Percentiles rank a stretch among this genome's conserved stretches.
phyloP scores from a whole-genome alignment of 2,329 filamentous ascomycete genomes.

The Arthrobotrys entomopaga region DNA sequence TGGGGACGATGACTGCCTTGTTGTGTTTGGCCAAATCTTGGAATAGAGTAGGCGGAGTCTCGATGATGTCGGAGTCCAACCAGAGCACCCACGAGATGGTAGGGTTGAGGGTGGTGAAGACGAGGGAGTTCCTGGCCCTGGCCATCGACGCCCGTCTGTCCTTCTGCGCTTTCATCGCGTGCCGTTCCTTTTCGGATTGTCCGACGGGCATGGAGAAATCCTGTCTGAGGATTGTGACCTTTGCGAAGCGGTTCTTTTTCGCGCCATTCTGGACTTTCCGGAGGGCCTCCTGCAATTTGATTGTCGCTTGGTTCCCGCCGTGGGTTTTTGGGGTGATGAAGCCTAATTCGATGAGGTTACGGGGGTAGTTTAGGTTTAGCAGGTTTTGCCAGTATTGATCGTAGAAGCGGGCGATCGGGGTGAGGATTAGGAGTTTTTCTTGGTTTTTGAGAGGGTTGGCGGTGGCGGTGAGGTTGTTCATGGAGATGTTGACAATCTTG shows the following conservation, averaged over 20 bases:
- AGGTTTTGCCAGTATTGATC: conserved; percentile 96
- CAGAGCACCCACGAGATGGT: conserved; percentile 95
- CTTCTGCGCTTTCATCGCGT: conserved; percentile 92
- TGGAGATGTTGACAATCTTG: conserved; percentile 89
- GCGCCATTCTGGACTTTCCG: conserved; percentile 84
- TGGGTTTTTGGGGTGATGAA: conserved; percentile 96
- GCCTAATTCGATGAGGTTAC: conserved; percentile 91
- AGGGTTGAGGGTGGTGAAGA: conserved; percentile 93
- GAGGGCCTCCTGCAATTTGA: conserved; percentile 84
- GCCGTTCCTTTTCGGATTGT: conserved; percentile 86
- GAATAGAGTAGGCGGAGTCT: conserved; percentile 84
- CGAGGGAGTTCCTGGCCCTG: conserved; percentile 88
- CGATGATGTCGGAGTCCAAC: conserved; percentile 91
- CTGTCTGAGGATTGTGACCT: conserved; percentile 91
- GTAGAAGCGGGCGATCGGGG: conserved; percentile 93
- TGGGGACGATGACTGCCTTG: conserved; percentile 91
- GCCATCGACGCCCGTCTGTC: conserved; percentile 87
- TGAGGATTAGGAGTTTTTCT: conserved; percentile 90
- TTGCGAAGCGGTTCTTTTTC: conserved; percentile 84
- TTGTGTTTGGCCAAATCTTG: conserved; percentile 90
- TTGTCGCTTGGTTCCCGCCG: conserved; percentile 87
- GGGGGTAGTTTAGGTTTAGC: conserved; percentile 82
- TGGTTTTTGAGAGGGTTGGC: conserved; percentile 77
- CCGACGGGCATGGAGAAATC: conserved; percentile 85
- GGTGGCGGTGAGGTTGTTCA: conserved; percentile 93